Conservation (phyloP, 768 basidiomycete species). For the Leccinum rimulosum region DNA sequence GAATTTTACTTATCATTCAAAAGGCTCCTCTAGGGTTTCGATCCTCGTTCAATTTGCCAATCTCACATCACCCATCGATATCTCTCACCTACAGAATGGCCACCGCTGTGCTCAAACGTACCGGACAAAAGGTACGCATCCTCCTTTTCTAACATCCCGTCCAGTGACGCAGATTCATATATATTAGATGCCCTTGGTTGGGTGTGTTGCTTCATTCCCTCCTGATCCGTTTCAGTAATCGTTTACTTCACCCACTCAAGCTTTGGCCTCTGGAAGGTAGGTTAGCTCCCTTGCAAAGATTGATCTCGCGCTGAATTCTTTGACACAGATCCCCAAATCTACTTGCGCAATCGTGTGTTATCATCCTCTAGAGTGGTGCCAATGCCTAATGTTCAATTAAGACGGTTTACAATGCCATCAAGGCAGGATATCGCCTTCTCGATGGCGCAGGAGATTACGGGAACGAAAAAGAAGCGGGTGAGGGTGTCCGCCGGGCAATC, state of each 20-base stretch:
- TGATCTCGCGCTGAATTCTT: conserved; percentile 1
- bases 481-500: conserved; percentile 77
- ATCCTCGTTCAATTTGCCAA: neutral
- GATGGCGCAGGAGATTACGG: conserved; percentile 88
- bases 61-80: conserved; percentile 12
- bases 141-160: neutral
- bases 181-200: conserved; percentile 67
- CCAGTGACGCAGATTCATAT: neutral
- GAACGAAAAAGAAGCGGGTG: conserved; percentile 83
- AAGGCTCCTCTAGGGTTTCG: conserved; percentile 4
- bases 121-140: conserved; percentile 51
- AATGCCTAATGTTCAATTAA: conserved; percentile 27
- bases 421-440: conserved; percentile 81
- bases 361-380: neutral
- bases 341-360: conserved; percentile 56
- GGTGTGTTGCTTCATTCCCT: conserved; percentile 37
- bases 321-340: conserved; percentile 51
- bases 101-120: conserved; percentile 53
- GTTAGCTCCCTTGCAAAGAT: conserved; percentile 6
- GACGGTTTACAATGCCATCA: conserved; percentile 84
- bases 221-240: conserved; percentile 1
- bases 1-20: conserved; percentile 4
- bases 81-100: conserved; percentile 40
- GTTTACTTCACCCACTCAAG: conserved; percentile 33
- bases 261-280: conserved; percentile 71